Percentiles rank a stretch among this genome's conserved stretches.
Evolutionary conservation across 805 yeast species (phyloP).

Genomic region (Ogataea neopini): DNA sequence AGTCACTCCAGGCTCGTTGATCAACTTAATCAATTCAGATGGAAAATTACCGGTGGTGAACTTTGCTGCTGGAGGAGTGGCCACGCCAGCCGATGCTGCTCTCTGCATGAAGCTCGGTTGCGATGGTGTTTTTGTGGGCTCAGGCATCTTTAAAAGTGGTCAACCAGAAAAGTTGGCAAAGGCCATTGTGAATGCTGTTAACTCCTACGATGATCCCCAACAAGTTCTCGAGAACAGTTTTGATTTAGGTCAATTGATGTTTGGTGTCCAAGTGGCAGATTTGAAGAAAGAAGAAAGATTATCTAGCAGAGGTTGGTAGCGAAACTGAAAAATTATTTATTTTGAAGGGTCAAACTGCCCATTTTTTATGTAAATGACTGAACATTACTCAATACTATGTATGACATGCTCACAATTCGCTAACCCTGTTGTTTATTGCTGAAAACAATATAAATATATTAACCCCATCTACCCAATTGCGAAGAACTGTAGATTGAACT

Average conservation of each 20-base stretch:
- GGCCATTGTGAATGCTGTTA: slow-evolving; percentile 80
- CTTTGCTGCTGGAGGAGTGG: slow-evolving; percentile 88
- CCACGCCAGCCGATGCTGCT: slow-evolving; percentile 88
- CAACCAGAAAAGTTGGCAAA: slow-evolving; percentile 72
- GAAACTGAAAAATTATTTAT: neutral
- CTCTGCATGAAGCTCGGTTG: slow-evolving; percentile 79
- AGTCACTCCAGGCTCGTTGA: slow-evolving; percentile 57
- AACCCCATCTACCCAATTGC: slow-evolving; percentile 6
- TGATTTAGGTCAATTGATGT: slow-evolving; percentile 75
- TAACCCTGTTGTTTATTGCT: neutral
- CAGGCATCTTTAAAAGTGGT: slow-evolving; percentile 75
- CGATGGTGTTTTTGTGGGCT: slow-evolving; percentile 76
- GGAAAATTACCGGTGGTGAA: slow-evolving; percentile 80
- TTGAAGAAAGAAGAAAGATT: slow-evolving; percentile 48
- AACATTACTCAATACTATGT: no score
- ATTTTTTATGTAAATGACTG: no score
- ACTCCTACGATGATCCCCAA: slow-evolving; percentile 62
- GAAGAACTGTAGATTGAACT: slow-evolving; percentile 17
- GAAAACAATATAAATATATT: slow-evolving; percentile 11
- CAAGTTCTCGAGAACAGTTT: slow-evolving; percentile 64
- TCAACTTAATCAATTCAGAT: slow-evolving; percentile 46
- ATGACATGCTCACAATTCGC: no score
- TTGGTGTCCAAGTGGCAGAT: slow-evolving; percentile 61
- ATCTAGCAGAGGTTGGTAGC: slow-evolving; percentile 55
- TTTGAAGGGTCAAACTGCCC: no score